Conservation (phyloP, 768 basidiomycete genomes). For the Crepidotus variabilis region DNA sequence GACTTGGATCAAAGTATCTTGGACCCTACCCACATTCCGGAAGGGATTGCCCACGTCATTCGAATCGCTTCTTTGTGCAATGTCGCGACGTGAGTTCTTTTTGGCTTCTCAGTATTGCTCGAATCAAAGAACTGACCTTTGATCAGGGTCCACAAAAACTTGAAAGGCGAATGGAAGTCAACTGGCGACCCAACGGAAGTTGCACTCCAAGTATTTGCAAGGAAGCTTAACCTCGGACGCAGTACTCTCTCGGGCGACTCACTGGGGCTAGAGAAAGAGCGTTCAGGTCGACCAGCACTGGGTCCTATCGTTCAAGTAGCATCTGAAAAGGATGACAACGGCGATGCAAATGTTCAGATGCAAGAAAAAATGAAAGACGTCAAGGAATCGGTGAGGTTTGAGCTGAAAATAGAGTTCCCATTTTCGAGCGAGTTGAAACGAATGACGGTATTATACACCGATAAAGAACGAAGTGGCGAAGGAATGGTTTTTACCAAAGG, state of each 20-base stretch:
- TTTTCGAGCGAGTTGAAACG: slow-evolving; percentile 51
- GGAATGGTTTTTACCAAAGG: slow-evolving; percentile 31
- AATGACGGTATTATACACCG: slow-evolving; percentile 39
- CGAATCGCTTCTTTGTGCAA: slow-evolving; percentile 33
- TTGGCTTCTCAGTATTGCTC: no score
- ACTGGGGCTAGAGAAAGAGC: slow-evolving; percentile 12
- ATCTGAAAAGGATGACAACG: slow-evolving; percentile 17
- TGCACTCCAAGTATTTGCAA: slow-evolving; percentile 53
- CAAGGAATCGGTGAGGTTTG: slow-evolving; percentile 29
- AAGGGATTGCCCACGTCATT: slow-evolving; percentile 25
- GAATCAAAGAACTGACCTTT: neutral
- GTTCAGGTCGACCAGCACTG: slow-evolving; percentile 17
- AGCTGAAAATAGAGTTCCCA: slow-evolving; percentile 34
- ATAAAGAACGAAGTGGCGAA: slow-evolving; percentile 20
- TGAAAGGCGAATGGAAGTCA: slow-evolving; percentile 41
- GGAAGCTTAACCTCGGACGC: slow-evolving; percentile 41
- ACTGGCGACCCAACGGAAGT: slow-evolving; percentile 56
- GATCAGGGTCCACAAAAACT: slow-evolving; percentile 29
- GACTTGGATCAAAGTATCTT: slow-evolving; percentile 20
- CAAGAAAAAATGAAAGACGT: slow-evolving; percentile 11
- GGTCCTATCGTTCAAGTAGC: slow-evolving; percentile 24
- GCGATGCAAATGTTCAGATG: neutral
- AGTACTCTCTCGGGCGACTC: slow-evolving; percentile 23
- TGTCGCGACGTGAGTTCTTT: slow-evolving; percentile 28
- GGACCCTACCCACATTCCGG: slow-evolving; percentile 12